Conservation (phyloP, 73 alveolate species). For the Effrenium voratum region DNA sequence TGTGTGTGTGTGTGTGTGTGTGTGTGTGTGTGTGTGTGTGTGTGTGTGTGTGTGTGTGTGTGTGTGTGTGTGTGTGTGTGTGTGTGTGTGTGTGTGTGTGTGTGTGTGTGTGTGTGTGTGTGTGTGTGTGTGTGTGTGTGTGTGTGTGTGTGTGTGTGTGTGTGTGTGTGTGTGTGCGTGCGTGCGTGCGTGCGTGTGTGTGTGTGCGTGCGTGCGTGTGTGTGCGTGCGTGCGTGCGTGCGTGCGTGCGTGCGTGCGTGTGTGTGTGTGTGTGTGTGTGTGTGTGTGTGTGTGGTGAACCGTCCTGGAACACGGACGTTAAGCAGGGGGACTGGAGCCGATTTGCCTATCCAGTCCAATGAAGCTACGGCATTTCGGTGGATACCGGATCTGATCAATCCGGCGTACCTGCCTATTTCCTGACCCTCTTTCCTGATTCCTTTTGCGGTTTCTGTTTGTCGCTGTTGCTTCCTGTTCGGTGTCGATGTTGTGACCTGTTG, state of each 20-base stretch:
- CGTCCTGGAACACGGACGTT: too few species aligned
- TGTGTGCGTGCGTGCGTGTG: background rate
- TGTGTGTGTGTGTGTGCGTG: background rate
- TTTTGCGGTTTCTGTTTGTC: too few species aligned
- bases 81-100: slow-evolving; percentile 23
- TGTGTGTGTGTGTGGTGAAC: slow-evolving; percentile 16
- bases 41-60: background rate
- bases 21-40: slow-evolving; percentile 29
- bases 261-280: slow-evolving; percentile 20
- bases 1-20: slow-evolving; percentile 33
- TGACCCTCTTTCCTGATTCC: too few species aligned
- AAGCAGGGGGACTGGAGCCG: too few species aligned
- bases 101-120: slow-evolving; percentile 34
- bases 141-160: background rate
- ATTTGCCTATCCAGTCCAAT: too few species aligned
- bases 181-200: background rate
- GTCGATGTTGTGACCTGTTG: too few species aligned
- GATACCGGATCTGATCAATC: too few species aligned
- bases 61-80: slow-evolving; percentile 17
- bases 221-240: background rate
- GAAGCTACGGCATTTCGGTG: too few species aligned
- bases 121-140: slow-evolving; percentile 24
- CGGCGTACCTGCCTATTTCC: too few species aligned
- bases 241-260: background rate
- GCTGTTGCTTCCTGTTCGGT: too few species aligned